phyloP scores from a whole-genome alignment of 352 stramenopile species.

The Hyaloperonospora brassicae region DNA sequence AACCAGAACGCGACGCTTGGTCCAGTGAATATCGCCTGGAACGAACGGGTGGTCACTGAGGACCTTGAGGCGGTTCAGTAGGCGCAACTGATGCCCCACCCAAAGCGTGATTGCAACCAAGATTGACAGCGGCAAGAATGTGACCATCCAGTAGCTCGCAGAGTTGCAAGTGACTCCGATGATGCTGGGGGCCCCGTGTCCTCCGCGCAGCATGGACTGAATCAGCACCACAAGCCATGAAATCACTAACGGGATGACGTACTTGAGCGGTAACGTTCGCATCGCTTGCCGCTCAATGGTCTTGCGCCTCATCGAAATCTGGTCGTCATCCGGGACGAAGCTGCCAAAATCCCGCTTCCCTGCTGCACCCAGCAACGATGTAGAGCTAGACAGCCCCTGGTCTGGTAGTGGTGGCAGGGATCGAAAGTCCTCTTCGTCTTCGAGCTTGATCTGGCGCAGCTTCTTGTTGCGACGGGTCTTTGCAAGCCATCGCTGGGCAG shows the following conservation, averaged over 20 bases:
- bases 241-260: constrained; percentile 46
- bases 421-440: constrained; percentile 63
- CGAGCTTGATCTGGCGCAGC: constrained; percentile 27
- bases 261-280: constrained; percentile 43
- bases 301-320: constrained; percentile 28
- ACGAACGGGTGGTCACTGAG: constrained; percentile 68
- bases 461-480: constrained; percentile 56
- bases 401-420: constrained; percentile 40
- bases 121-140: constrained; percentile 69
- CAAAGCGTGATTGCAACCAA: constrained; percentile 55
- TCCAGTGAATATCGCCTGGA: constrained; percentile 94
- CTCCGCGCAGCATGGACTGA: constrained; percentile 65
- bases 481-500: constrained; percentile 49
- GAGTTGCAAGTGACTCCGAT: constrained; percentile 93
- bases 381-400: constrained; percentile 20
- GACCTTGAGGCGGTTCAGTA: constrained; percentile 68
- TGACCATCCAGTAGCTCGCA: constrained; percentile 88
- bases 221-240: constrained; percentile 69
- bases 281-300: constrained; percentile 44
- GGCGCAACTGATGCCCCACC: constrained; percentile 49
- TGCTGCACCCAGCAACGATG: constrained; percentile 14
- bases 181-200: constrained; percentile 55
- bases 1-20: constrained; percentile 72
- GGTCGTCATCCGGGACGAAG: constrained; percentile 38
- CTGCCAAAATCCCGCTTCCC: constrained; percentile 36